Conservation (phyloP, 768 basidiomycete species). For the Rhizopogon vinicolor region DNA sequence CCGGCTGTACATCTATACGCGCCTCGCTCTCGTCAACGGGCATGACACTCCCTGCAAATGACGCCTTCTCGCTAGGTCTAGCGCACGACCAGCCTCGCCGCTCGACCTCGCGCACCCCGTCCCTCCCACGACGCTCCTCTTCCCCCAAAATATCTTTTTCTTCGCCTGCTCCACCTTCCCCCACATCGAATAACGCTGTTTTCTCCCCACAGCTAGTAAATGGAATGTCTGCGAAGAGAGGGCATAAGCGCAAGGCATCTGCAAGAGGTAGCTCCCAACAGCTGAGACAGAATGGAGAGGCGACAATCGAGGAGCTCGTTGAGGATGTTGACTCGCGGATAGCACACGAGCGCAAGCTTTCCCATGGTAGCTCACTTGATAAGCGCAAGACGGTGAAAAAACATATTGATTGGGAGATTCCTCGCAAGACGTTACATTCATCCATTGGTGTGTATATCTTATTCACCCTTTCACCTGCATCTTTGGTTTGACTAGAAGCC, state of each 20-base stretch:
- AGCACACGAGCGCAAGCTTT: constrained; percentile 15
- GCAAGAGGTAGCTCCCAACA: constrained; percentile 22
- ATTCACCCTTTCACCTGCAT: neutral
- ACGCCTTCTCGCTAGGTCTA: constrained; percentile 31
- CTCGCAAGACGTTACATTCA: constrained; percentile 81
- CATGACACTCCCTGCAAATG: constrained; percentile 31
- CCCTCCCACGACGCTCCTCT: constrained; percentile 36
- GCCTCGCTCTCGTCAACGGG: neutral
- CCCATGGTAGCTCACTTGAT: constrained; percentile 8
- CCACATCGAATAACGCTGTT: neutral
- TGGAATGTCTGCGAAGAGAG: constrained; percentile 35
- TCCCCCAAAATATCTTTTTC: constrained; percentile 45
- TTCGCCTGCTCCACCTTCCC: constrained; percentile 19
- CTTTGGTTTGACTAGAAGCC: constrained; percentile 1
- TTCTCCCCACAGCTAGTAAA: constrained; percentile 21
- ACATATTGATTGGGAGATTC: constrained; percentile 81
- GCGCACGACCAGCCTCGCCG: constrained; percentile 31
- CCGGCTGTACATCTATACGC: neutral
- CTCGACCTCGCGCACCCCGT: constrained; percentile 17
- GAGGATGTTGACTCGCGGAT: constrained; percentile 17
- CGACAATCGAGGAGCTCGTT: constrained; percentile 19
- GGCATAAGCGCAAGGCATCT: constrained; percentile 15
- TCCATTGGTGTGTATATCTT: constrained; percentile 61
- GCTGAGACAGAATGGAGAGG: constrained; percentile 3
- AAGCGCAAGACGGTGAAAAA: constrained; percentile 24